Evolutionary conservation across 2,329 filamentous ascomycete genomes (phyloP).

Genomic region (Hypoxylon sp.): DNA sequence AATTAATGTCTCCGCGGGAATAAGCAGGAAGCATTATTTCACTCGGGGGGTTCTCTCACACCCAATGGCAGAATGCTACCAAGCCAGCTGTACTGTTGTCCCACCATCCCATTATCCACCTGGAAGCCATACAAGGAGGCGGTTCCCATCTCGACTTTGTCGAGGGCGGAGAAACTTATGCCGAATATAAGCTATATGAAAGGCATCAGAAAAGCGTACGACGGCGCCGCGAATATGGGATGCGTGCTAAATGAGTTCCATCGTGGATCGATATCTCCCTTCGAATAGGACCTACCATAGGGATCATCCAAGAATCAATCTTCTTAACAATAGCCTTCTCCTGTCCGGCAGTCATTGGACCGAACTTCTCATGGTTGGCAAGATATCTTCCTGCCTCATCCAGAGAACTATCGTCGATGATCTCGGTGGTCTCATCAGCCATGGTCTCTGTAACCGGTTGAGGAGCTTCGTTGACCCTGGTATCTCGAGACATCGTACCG

Average conservation of each 20-base stretch:
- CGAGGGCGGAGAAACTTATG: constrained; percentile 50
- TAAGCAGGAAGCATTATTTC: not conserved
- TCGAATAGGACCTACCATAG: constrained; percentile 40
- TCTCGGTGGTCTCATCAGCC: constrained; percentile 33
- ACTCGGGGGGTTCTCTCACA: constrained; percentile 36
- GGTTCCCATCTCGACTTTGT: constrained; percentile 52
- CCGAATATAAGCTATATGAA: constrained; percentile 46
- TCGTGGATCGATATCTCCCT: not conserved
- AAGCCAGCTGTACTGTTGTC: constrained; percentile 52
- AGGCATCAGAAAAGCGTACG: constrained; percentile 3
- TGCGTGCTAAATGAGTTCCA: not conserved
- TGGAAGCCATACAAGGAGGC: constrained; percentile 53
- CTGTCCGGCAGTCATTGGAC: constrained; percentile 49
- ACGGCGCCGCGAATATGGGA: not conserved
- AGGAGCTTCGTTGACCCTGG: constrained; percentile 17
- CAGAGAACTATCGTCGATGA: constrained; percentile 31
- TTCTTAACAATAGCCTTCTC: constrained; percentile 49
- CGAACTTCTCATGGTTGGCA: constrained; percentile 41
- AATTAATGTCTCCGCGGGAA: constrained; percentile 32
- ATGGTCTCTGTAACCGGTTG: constrained; percentile 25
- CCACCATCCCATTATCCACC: constrained; percentile 51
- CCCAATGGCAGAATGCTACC: constrained; percentile 51
- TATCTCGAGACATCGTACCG: constrained; percentile 28
- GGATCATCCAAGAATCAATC: constrained; percentile 49
- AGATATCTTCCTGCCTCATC: constrained; percentile 45